These are phyloP conservation scores for Oryza brachyantha DNA, from an alignment of 176 grass and related monocot genomes.

Conservation along the genomic window DNA sequence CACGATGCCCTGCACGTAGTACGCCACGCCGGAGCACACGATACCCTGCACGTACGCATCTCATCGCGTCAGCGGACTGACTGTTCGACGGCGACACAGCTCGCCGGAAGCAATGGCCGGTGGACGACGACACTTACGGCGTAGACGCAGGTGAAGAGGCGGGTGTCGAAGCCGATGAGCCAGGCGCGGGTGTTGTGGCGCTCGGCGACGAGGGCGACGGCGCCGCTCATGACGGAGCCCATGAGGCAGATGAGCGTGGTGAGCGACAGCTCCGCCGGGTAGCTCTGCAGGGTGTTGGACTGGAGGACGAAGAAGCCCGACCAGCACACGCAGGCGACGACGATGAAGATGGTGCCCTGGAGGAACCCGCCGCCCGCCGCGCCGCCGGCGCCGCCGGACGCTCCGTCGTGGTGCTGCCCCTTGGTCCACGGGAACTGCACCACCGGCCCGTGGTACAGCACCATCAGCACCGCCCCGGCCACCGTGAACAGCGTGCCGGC, in stretches of 20 bases:
- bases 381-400: background rate
- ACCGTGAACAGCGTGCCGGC: conserved; percentile 57
- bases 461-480: conserved; percentile 86
- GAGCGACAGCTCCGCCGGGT: conserved; percentile 72
- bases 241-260: conserved; percentile 72
- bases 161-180: conserved; percentile 83
- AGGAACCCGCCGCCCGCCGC: conserved; percentile 41
- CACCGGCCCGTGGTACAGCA: conserved; percentile 69
- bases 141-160: conserved; percentile 80
- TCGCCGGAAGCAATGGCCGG: too few species aligned
- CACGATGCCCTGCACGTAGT: conserved; percentile 88
- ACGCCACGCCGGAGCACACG: conserved; percentile 84
- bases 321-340: conserved; percentile 68
- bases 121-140: too few species aligned
- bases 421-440: conserved; percentile 73
- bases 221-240: conserved; percentile 59
- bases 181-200: conserved; percentile 54
- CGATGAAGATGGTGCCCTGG: conserved; percentile 58
- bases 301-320: conserved; percentile 83
- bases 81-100: background rate
- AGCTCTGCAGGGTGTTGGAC: conserved; percentile 61
- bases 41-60: conserved; percentile 44
- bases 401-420: conserved; percentile 33
- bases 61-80: background rate
- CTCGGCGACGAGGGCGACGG: conserved; percentile 65